phyloP scores from a whole-genome alignment of 805 yeast genomes.

The Lipomyces chichibuensis region DNA sequence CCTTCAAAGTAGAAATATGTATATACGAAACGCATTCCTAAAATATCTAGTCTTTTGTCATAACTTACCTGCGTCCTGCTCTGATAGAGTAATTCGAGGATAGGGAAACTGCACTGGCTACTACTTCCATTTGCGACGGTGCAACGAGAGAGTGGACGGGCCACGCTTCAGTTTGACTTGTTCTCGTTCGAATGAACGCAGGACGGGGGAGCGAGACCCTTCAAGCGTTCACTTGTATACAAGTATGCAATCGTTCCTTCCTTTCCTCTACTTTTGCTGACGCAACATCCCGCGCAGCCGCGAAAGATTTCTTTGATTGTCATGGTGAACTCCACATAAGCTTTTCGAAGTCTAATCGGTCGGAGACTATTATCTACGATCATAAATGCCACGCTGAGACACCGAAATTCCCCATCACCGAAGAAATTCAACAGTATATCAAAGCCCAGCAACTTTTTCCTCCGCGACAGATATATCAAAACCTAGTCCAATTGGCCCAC shows the following conservation, averaged over 20 bases:
- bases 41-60: too few species aligned
- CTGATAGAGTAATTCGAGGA: too few species aligned
- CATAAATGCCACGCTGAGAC: background rate
- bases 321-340: background rate
- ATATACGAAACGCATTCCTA: too few species aligned
- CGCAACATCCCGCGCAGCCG: background rate
- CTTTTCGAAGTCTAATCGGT: background rate
- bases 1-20: too few species aligned
- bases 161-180: background rate
- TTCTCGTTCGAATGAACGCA: background rate
- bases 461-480: background rate
- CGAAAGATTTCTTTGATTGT: background rate
- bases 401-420: background rate
- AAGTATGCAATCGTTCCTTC: background rate
- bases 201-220: background rate
- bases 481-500: background rate
- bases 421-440: background rate
- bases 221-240: background rate
- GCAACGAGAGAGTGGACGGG: too few species aligned
- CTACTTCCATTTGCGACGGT: too few species aligned
- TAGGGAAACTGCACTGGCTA: too few species aligned
- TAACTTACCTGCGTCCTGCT: too few species aligned
- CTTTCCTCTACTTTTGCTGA: background rate
- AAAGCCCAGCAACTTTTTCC: background rate
- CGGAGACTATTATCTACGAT: background rate